phyloP scores from a whole-genome alignment of 805 yeast genomes.

The Monosporozyma unispora region DNA sequence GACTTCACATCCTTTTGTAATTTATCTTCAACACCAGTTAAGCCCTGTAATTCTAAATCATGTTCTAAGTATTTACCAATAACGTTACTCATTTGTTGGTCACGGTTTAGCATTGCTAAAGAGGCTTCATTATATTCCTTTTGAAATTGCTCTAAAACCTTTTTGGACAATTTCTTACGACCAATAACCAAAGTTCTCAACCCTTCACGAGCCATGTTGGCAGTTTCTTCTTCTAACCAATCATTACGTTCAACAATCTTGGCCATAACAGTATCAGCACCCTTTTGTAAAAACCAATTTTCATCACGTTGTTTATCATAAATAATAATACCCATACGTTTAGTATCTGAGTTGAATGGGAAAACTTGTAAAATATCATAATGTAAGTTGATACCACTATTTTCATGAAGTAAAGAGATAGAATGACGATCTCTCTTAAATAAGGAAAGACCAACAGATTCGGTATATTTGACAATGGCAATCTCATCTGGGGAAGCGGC shows the following conservation, averaged over 20 bases:
- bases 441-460: conserved; percentile 71
- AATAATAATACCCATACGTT: conserved; percentile 90
- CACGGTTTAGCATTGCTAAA: conserved; percentile 72
- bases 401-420: conserved; percentile 57
- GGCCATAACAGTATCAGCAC: conserved; percentile 94
- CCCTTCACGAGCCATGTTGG: conserved; percentile 98
- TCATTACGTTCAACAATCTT: conserved; percentile 76
- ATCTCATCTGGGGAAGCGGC: conserved; percentile 99
- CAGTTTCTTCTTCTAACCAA: conserved; percentile 96
- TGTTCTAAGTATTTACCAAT: conserved; percentile 64
- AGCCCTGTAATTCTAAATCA: conserved; percentile 77
- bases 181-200: conserved; percentile 90
- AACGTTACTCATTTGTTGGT: conserved; percentile 58
- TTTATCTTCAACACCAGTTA: conserved; percentile 97
- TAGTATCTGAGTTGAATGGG: conserved; percentile 93
- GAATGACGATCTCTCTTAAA: conserved; percentile 74
- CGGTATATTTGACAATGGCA: conserved; percentile 91
- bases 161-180: conserved; percentile 55
- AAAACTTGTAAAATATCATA: conserved; percentile 73
- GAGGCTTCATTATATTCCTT: conserved; percentile 63
- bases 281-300: conserved; percentile 80
- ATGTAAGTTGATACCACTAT: conserved; percentile 40
- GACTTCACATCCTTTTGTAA: conserved; percentile 86
- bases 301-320: conserved; percentile 56
- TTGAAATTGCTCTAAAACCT: conserved; percentile 53